These are phyloP conservation scores for Acacia concinna DNA, from an alignment of 331 rosid species.

Conservation along the genomic window DNA sequence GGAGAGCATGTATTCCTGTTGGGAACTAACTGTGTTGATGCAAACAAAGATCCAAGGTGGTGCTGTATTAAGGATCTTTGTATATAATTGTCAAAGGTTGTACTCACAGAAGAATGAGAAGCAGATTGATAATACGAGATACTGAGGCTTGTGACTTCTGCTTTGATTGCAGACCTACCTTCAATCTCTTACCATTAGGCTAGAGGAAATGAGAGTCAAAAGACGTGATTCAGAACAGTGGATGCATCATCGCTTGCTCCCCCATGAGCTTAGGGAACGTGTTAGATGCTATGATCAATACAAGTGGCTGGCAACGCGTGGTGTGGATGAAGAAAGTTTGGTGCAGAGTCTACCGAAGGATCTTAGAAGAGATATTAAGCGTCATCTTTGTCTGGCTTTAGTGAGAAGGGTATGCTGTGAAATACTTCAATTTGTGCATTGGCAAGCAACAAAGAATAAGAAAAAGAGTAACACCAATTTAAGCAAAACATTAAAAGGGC, in stretches of 20 bases:
- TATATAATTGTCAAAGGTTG: conserved; percentile 11
- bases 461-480: conserved; percentile 15
- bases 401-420: conserved; percentile 87
- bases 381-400: conserved; percentile 96
- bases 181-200: conserved; percentile 95
- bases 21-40: background rate
- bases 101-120: background rate
- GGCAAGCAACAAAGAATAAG: background rate
- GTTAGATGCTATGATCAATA: conserved; percentile 98
- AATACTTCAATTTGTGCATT: conserved; percentile 4
- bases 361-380: conserved; percentile 93
- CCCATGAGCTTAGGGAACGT: conserved; percentile 83
- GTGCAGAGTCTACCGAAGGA: conserved; percentile 97
- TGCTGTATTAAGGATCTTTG: conserved; percentile 16
- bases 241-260: conserved; percentile 99
- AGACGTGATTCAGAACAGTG: conserved; percentile 99
- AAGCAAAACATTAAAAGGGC: conserved; percentile 4
- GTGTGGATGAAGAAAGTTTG: conserved; percentile 87
- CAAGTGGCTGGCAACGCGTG: conserved; percentile 99
- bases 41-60: conserved; percentile 14
- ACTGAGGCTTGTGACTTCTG: conserved; percentile 33
- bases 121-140: conserved; percentile 22
- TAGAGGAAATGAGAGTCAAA: conserved; percentile 98
- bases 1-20: background rate
- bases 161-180: conserved; percentile 83